A percentile compares a stretch with the other conserved stretches of the same genome.
Conservation (phyloP, 768 basidiomycete genomes). For the Tricholoma bakamatsutake region DNA sequence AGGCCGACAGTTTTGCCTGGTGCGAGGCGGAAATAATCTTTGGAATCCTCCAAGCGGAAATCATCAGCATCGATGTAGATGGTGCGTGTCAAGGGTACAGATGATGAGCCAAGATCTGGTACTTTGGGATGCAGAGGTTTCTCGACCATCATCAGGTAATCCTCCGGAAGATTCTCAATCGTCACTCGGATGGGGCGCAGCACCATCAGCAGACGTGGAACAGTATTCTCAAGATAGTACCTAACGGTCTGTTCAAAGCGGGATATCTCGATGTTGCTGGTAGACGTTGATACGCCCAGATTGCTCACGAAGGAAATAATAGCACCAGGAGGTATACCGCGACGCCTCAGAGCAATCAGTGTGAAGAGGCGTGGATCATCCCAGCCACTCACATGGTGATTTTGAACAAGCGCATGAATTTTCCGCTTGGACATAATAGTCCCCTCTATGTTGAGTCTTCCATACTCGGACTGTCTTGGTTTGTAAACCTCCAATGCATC, state of each 20-base stretch:
- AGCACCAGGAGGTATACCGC: slow-evolving; percentile 96
- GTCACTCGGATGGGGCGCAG: slow-evolving; percentile 85
- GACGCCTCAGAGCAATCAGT: slow-evolving; percentile 88
- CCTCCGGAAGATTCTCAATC: slow-evolving; percentile 86
- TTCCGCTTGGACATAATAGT: slow-evolving; percentile 98
- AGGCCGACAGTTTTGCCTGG: slow-evolving; percentile 97
- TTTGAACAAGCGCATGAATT: slow-evolving; percentile 81
- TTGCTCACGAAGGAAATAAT: slow-evolving; percentile 89
- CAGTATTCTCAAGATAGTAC: slow-evolving; percentile 83
- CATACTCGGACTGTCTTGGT: slow-evolving; percentile 95
- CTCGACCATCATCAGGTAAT: slow-evolving; percentile 76
- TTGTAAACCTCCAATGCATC: slow-evolving; percentile 97
- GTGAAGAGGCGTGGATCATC: slow-evolving; percentile 98
- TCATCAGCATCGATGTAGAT: slow-evolving; percentile 93
- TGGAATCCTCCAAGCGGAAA: slow-evolving; percentile 86
- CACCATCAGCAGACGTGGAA: slow-evolving; percentile 88
- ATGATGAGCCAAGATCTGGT: slow-evolving; percentile 76
- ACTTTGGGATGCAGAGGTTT: slow-evolving; percentile 95
- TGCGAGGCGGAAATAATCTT: slow-evolving; percentile 95
- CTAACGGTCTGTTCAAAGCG: slow-evolving; percentile 91
- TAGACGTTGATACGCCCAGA: slow-evolving; percentile 87
- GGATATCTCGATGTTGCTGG: slow-evolving; percentile 76
- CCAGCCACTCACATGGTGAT: slow-evolving; percentile 85
- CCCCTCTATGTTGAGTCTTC: slow-evolving; percentile 87
- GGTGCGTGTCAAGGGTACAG: slow-evolving; percentile 79